These are phyloP conservation scores for Hyphopichia buzzinii DNA, from an alignment of 1,139 yeast genomes.

Conservation along the genomic window DNA sequence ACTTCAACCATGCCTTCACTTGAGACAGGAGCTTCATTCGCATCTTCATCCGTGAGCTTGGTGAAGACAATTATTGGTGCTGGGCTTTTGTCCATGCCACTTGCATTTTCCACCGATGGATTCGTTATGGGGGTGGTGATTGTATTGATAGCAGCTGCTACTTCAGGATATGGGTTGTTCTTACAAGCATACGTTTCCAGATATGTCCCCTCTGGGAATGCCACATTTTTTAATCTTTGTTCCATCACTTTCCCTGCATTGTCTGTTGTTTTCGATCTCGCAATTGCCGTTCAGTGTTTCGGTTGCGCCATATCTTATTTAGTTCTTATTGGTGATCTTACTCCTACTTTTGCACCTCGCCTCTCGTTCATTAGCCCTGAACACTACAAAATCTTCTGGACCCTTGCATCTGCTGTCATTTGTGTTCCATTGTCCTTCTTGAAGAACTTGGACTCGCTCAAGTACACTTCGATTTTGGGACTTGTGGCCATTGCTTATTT, in stretches of 20 bases:
- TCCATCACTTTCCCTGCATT: conserved; percentile 81
- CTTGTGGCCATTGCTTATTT: conserved; percentile 41
- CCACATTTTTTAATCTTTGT: conserved; percentile 85
- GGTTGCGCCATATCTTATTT: conserved; percentile 48
- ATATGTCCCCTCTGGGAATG: conserved; percentile 67
- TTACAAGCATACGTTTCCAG: conserved; percentile 74
- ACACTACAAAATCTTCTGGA: conserved; percentile 36
- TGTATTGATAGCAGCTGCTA: conserved; percentile 67
- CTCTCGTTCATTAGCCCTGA: conserved; percentile 21
- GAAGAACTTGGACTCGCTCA: conserved; percentile 44
- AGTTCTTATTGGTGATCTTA: conserved; percentile 46
- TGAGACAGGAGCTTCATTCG: conserved; percentile 24
- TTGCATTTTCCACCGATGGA: conserved; percentile 86
- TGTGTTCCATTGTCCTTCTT: conserved; percentile 44
- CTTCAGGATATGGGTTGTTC: conserved; percentile 79
- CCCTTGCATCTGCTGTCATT: conserved; percentile 28
- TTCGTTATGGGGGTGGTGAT: conserved; percentile 64
- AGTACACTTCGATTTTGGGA: conserved; percentile 43
- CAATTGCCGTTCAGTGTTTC: conserved; percentile 81
- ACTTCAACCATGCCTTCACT: conserved; percentile 12
- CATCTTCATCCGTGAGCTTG: conserved; percentile 58
- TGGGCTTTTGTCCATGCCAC: conserved; percentile 90
- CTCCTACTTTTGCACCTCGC: conserved; percentile 36
- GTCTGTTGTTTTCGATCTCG: conserved; percentile 78
- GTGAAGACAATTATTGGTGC: conserved; percentile 83